Percentiles rank a stretch among this genome's conserved stretches.
Evolutionary conservation across 257 asterid genomes (phyloP).

Genomic region (Solanum piurae): DNA sequence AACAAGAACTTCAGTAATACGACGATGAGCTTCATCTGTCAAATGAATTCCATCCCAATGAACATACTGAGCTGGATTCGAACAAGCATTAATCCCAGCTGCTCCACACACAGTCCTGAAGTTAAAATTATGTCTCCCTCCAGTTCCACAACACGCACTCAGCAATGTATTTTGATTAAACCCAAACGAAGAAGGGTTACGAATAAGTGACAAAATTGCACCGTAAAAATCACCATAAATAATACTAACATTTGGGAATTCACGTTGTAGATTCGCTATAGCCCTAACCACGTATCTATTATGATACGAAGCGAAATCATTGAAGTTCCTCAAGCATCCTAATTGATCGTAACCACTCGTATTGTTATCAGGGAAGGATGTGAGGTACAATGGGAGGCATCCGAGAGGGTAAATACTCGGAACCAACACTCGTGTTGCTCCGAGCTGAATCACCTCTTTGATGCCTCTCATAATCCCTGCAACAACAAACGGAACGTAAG

Average conservation of each 20-base stretch:
- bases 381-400: neutral
- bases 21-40: neutral
- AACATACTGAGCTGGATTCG: neutral
- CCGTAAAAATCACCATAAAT: neutral
- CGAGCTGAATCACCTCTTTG: neutral
- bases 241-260: neutral
- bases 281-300: neutral
- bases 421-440: neutral
- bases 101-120: neutral
- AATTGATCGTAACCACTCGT: neutral
- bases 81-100: neutral
- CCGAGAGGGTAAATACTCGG: neutral
- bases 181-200: neutral
- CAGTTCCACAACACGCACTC: neutral
- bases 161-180: neutral
- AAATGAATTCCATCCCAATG: slow-evolving; percentile 3
- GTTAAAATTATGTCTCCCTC: neutral
- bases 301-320: neutral
- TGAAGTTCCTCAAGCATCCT: neutral
- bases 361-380: neutral
- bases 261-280: neutral
- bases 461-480: neutral
- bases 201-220: neutral
- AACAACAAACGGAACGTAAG: neutral
- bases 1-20: neutral